Conservation (phyloP, 805 yeast species). For the Starmera quercuum region DNA sequence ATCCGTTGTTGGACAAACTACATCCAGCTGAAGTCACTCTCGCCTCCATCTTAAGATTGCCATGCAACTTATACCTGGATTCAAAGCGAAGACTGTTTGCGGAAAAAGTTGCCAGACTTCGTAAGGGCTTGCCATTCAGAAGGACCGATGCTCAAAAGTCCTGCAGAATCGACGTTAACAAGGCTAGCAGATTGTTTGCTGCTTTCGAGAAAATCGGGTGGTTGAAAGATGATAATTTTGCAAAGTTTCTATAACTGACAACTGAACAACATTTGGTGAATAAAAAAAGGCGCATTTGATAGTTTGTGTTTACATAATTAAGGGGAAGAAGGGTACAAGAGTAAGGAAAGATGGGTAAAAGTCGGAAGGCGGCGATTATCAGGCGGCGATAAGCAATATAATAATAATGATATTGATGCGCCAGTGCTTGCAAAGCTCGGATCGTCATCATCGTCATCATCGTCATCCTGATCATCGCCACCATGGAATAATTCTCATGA, state of each 20-base stretch:
- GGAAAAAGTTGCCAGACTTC: conserved; percentile 78
- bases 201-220: conserved; percentile 95
- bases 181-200: conserved; percentile 87
- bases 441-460: too few relatives aligned
- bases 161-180: conserved; percentile 93
- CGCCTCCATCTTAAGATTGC: conserved; percentile 85
- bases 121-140: conserved; percentile 76
- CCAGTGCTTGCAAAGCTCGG: too few relatives aligned
- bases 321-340: too few relatives aligned
- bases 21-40: conserved; percentile 88
- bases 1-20: conserved; percentile 63
- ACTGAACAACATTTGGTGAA: too few relatives aligned
- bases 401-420: too few relatives aligned
- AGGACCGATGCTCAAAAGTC: conserved; percentile 98
- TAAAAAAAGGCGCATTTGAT: too few relatives aligned
- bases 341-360: too few relatives aligned
- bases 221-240: conserved; percentile 74
- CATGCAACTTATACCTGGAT: conserved; percentile 75
- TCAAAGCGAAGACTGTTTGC: conserved; percentile 80
- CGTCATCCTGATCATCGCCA: too few relatives aligned
- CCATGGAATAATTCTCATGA: too few relatives aligned
- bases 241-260: conserved; percentile 31
- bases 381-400: too few relatives aligned
- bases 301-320: too few relatives aligned
- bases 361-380: too few relatives aligned